Evolutionary conservation across 139 green algal species (phyloP).

Genomic region (Auxenochlorella pyrenoidosa): DNA sequence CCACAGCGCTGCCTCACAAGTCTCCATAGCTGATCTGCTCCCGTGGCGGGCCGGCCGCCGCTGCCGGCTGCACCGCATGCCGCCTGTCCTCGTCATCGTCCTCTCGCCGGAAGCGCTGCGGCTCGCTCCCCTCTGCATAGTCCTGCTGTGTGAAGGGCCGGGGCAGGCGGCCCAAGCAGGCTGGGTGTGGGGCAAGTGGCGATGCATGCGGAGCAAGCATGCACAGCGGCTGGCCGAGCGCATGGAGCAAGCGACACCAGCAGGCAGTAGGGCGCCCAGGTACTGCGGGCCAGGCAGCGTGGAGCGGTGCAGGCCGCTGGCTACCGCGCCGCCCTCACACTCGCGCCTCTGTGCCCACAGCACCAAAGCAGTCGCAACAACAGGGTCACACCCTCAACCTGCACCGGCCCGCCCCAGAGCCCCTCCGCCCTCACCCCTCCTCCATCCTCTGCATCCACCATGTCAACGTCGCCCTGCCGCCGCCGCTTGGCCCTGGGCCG

Average conservation of each 20-base stretch:
- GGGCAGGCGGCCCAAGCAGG: background rate
- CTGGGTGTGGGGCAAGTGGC: too few relatives aligned
- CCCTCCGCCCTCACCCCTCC: background rate
- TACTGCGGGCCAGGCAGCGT: too few relatives aligned
- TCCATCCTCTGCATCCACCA: conserved; percentile 39
- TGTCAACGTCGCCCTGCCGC: conserved; percentile 44
- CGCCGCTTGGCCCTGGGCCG: conserved; percentile 16
- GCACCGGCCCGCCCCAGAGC: background rate
- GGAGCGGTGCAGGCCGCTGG: too few relatives aligned
- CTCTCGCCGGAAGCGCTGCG: conserved; percentile 10
- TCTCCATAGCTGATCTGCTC: conserved; percentile 30
- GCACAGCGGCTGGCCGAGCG: too few relatives aligned
- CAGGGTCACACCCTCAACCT: background rate
- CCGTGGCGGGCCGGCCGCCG: background rate
- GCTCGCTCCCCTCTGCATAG: background rate
- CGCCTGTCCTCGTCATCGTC: background rate
- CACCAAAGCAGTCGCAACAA: too few relatives aligned
- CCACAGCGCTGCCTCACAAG: background rate
- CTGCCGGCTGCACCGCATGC: background rate
- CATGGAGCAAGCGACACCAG: background rate
- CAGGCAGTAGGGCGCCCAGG: background rate
- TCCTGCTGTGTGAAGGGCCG: background rate
- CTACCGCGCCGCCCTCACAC: background rate
- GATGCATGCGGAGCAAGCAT: too few relatives aligned
- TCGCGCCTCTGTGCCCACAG: background rate